phyloP scores from a whole-genome alignment of 2,329 filamentous ascomycete genomes.

The Alternaria burnsii region DNA sequence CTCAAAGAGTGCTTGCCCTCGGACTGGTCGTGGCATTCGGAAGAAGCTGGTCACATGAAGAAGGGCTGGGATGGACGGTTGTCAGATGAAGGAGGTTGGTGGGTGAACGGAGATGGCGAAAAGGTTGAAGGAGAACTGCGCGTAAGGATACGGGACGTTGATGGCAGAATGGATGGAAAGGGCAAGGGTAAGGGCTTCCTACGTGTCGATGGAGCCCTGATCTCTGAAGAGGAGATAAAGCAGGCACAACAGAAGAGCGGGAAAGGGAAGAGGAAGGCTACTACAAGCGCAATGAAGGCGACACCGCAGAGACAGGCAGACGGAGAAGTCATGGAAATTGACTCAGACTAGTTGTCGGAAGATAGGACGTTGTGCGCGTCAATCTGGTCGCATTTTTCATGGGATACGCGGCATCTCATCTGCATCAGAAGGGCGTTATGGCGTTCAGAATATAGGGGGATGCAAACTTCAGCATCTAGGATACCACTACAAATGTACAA shows the following conservation, averaged over 20 bases:
- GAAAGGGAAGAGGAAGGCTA: conserved; percentile 24
- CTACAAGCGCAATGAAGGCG: conserved; percentile 7
- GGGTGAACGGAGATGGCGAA: conserved; percentile 74
- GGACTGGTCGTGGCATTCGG: conserved; percentile 75
- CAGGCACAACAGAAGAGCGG: conserved; percentile 13
- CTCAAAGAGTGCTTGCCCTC: conserved; percentile 77
- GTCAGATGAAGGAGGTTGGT: conserved; percentile 70
- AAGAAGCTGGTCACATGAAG: conserved; percentile 32
- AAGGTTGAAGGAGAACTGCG: conserved; percentile 63
- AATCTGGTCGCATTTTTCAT: neutral
- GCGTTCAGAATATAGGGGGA: conserved; percentile 10
- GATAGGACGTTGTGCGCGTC: neutral
- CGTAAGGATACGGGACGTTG: conserved; percentile 86
- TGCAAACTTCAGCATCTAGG: conserved; percentile 16
- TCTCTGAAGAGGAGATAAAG: conserved; percentile 72
- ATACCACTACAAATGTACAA: conserved; percentile 17
- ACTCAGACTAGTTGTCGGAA: conserved; percentile 5
- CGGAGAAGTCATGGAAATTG: conserved; percentile 21
- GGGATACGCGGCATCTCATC: neutral
- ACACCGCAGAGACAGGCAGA: conserved; percentile 6
- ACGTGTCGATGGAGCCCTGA: conserved; percentile 87
- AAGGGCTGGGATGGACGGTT: conserved; percentile 37
- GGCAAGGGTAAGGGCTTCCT: conserved; percentile 78
- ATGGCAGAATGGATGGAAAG: conserved; percentile 71
- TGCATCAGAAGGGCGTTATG: conserved; percentile 15